These are phyloP conservation scores for Neurospora terricola DNA, from an alignment of 495 filamentous ascomycete genomes.

Conservation along the genomic window DNA sequence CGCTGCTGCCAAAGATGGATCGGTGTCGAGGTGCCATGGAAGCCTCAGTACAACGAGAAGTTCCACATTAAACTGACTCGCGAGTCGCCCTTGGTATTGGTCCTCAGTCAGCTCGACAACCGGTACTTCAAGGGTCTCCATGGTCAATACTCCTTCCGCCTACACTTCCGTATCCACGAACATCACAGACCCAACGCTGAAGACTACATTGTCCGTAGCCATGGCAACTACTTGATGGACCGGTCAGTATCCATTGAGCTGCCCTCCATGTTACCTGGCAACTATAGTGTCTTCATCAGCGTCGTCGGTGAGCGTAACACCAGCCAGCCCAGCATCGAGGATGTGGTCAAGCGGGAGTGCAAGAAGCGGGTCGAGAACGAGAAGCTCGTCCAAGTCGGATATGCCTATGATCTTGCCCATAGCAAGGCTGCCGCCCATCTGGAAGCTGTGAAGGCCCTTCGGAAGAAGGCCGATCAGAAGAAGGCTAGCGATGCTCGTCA, in stretches of 20 bases:
- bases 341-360: constrained; percentile 61
- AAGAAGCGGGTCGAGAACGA: constrained; percentile 53
- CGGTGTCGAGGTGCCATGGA: constrained; percentile 78
- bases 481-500: constrained; percentile 37
- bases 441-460: constrained; percentile 46
- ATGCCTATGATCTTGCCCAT: constrained; percentile 83
- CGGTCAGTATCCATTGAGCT: constrained; percentile 41
- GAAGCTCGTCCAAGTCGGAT: constrained; percentile 77
- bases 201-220: constrained; percentile 80
- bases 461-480: constrained; percentile 38
- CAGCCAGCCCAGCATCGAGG: constrained; percentile 48
- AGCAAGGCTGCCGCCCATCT: constrained; percentile 61
- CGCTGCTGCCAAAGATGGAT: constrained; percentile 83
- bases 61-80: constrained; percentile 68
- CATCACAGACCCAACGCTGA: constrained; percentile 58
- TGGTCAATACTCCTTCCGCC: constrained; percentile 70
- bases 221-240: constrained; percentile 55
- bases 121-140: constrained; percentile 78
- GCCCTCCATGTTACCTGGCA: constrained; percentile 58
- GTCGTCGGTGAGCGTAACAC: constrained; percentile 57
- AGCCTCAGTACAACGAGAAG: constrained; percentile 76
- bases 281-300: constrained; percentile 76
- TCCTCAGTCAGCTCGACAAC: constrained; percentile 78
- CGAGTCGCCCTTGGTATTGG: constrained; percentile 63
- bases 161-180: constrained; percentile 80